phyloP scores from a whole-genome alignment of 768 basidiomycete genomes.

The Agaricus sinodeliciosus region DNA sequence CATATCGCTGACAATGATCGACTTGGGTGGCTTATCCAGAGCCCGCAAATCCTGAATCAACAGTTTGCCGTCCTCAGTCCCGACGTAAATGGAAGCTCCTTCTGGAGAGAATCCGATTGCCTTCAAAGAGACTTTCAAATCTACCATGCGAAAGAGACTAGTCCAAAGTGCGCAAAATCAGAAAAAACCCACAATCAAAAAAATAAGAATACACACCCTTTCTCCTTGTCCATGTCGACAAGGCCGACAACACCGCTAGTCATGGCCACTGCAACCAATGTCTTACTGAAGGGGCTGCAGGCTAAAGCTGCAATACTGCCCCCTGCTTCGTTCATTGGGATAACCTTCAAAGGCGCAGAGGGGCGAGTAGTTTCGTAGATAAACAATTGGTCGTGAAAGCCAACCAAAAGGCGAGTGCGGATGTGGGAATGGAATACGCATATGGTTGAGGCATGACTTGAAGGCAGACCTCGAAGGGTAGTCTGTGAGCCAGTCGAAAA shows the following conservation, averaged over 20 bases:
- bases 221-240: conserved; percentile 72
- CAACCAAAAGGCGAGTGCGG: conserved; percentile 54
- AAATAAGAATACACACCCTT: conserved; percentile 38
- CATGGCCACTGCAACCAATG: conserved; percentile 53
- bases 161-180: background rate
- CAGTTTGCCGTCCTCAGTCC: conserved; percentile 59
- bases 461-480: conserved; percentile 46
- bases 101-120: conserved; percentile 64
- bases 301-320: conserved; percentile 52
- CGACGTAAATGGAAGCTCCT: conserved; percentile 59
- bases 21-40: conserved; percentile 58
- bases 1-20: conserved; percentile 40
- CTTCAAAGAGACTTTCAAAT: conserved; percentile 46
- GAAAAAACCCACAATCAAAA: background rate
- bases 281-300: conserved; percentile 74
- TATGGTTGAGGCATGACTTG: conserved; percentile 29
- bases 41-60: conserved; percentile 57
- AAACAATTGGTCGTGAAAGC: conserved; percentile 42
- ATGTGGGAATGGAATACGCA: conserved; percentile 60
- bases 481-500: conserved; percentile 47
- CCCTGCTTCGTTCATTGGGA: conserved; percentile 38
- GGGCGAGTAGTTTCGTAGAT: conserved; percentile 61
- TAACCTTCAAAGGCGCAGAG: conserved; percentile 45
- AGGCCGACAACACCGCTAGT: conserved; percentile 48
- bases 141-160: conserved; percentile 56